These are phyloP conservation scores for Isabelozyma pseudorhagii DNA, from an alignment of 805 yeast species.

Conservation along the genomic window DNA sequence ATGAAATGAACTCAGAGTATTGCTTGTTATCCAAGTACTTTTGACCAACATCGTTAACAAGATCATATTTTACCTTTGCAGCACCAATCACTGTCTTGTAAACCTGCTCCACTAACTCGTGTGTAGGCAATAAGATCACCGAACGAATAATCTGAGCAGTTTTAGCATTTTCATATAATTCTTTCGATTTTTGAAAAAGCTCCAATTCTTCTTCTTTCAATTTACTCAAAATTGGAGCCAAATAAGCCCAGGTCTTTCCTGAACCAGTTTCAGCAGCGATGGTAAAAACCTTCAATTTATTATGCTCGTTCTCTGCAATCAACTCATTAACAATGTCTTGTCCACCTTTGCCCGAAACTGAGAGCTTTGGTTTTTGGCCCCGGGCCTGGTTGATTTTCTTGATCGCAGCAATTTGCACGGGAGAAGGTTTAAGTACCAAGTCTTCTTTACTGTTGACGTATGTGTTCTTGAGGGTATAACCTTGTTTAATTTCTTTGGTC, in stretches of 20 bases:
- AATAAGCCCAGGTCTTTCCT: conserved; percentile 92
- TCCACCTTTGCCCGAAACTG: conserved; percentile 10
- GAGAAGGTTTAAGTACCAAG: conserved; percentile 56
- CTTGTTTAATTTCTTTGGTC: conserved; percentile 47
- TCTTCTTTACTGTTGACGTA: conserved; percentile 27
- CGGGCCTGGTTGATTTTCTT: conserved; percentile 49
- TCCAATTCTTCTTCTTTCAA: conserved; percentile 54
- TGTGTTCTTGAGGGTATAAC: conserved; percentile 31
- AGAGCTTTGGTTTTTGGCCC: conserved; percentile 10
- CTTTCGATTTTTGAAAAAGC: conserved; percentile 14
- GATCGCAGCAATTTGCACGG: conserved; percentile 78
- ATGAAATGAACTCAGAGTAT: conserved; percentile 18
- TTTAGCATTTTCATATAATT: conserved; percentile 18
- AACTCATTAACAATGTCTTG: conserved; percentile 23
- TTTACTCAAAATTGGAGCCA: conserved; percentile 71
- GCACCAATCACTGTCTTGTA: conserved; percentile 40
- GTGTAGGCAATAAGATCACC: conserved; percentile 83
- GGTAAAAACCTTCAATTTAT: conserved; percentile 57
- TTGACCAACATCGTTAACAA: conserved; percentile 7
- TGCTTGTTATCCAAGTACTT: conserved; percentile 14
- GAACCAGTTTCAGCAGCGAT: conserved; percentile 97
- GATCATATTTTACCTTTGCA: conserved; percentile 17
- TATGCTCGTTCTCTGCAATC: conserved; percentile 24
- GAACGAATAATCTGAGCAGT: conserved; percentile 49
- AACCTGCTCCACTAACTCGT: conserved; percentile 84